Percentiles rank a stretch among this genome's conserved stretches.
These are phyloP conservation scores for Tolypocladium inflatum DNA, from an alignment of 2,329 filamentous ascomycete species.

Conservation along the genomic window DNA sequence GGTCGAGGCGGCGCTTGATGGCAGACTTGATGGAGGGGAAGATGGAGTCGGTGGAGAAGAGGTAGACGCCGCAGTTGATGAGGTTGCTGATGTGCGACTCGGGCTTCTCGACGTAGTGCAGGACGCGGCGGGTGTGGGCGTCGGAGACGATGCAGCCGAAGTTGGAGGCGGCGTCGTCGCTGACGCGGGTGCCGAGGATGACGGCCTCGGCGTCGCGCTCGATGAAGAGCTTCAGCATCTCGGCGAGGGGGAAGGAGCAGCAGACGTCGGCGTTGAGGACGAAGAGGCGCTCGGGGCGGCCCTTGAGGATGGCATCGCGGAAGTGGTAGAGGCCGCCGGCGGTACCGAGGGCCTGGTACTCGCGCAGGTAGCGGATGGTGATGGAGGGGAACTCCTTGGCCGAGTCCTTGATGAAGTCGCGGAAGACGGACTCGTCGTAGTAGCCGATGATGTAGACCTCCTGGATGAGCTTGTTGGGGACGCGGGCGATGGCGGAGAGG, in stretches of 20 bases:
- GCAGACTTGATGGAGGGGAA: conserved; percentile 91
- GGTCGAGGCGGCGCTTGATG: conserved; percentile 90
- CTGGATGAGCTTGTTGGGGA: conserved; percentile 69
- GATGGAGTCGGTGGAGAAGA: conserved; percentile 91
- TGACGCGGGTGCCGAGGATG: conserved; percentile 85
- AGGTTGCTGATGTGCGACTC: conserved; percentile 96
- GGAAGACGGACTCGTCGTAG: conserved; percentile 95
- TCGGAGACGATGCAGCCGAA: conserved; percentile 98
- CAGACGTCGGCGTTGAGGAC: conserved; percentile 97
- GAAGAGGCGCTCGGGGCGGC: conserved; percentile 88
- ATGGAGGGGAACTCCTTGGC: conserved; percentile 77
- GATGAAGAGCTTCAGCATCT: conserved; percentile 91
- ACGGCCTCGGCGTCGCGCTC: conserved; percentile 95
- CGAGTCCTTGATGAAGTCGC: conserved; percentile 94
- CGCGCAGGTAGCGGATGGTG: conserved; percentile 83
- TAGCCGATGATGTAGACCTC: conserved; percentile 98
- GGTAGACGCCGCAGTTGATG: conserved; percentile 98
- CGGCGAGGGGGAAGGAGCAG: conserved; percentile 91
- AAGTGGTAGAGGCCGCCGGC: conserved; percentile 98
- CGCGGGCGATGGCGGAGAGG: conserved; percentile 81
- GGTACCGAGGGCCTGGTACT: conserved; percentile 93
- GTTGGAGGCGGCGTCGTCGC: conserved; percentile 85
- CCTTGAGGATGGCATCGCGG: conserved; percentile 96
- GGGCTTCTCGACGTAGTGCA: conserved; percentile 99
- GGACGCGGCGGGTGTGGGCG: conserved; percentile 82